Evolutionary conservation across 179 eudicot species (phyloP).

Genomic region (Actinidia arguta): DNA sequence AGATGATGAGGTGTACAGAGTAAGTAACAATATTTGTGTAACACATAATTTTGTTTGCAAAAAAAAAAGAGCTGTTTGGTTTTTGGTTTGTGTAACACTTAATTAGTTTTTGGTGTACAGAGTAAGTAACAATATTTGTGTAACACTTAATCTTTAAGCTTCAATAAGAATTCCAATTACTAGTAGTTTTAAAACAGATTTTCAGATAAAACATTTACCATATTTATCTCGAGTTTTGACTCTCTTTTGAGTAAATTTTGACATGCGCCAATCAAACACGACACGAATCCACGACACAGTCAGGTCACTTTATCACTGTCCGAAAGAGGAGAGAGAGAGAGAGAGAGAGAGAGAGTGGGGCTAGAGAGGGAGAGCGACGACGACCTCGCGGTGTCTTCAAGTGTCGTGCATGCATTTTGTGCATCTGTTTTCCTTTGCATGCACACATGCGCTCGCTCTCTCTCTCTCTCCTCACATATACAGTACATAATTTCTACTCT

Average conservation of each 20-base stretch:
- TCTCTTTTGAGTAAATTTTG: constrained; percentile 1
- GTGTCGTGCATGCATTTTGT: constrained; percentile 66
- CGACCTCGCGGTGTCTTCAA: constrained; percentile 36
- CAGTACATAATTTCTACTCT: background rate
- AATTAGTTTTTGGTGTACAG: too few relatives aligned
- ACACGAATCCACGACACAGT: constrained; percentile 28
- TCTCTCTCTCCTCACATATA: background rate
- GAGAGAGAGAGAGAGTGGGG: background rate
- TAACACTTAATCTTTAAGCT: background rate
- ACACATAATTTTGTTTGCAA: too few relatives aligned
- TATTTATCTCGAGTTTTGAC: background rate
- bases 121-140: too few relatives aligned
- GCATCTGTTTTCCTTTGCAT: constrained; percentile 42
- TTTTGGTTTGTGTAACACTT: too few relatives aligned
- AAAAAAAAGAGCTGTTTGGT: too few relatives aligned
- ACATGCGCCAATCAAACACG: background rate
- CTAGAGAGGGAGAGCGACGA: constrained; percentile 1
- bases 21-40: too few relatives aligned
- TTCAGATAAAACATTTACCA: too few relatives aligned
- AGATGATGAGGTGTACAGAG: too few relatives aligned
- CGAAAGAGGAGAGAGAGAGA: constrained; percentile 7
- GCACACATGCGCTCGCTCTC: constrained; percentile 36
- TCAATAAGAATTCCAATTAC: background rate
- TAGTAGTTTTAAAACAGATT: too few relatives aligned
- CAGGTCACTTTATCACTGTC: constrained; percentile 27